Evolutionary conservation across 306 rosid genomes (phyloP).

Genomic region (Albizia julibrissin): DNA sequence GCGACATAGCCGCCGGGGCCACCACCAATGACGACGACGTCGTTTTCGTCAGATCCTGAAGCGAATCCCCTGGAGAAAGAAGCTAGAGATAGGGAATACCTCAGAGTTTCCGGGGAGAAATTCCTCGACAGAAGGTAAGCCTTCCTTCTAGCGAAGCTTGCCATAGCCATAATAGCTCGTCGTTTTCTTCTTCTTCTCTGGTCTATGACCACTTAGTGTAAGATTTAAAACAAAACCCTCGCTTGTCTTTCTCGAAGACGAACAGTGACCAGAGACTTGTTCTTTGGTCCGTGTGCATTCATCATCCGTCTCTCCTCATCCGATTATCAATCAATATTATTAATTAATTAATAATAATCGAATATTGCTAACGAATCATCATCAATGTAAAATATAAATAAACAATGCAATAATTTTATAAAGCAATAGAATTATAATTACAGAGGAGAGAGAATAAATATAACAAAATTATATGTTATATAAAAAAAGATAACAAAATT

Average conservation of each 20-base stretch:
- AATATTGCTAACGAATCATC: not conserved
- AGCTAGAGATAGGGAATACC: slow-evolving; percentile 50
- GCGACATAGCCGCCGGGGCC: slow-evolving; percentile 99
- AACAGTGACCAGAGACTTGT: not conserved
- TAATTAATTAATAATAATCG: not conserved
- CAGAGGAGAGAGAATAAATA: too few species aligned
- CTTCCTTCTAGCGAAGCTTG: slow-evolving; percentile 67
- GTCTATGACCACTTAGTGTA: not conserved
- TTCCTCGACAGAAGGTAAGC: slow-evolving; percentile 47
- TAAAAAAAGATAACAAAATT: too few species aligned
- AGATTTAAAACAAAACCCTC: slow-evolving; percentile 6
- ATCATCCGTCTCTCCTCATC: not conserved
- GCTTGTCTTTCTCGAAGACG: not conserved
- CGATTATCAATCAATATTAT: not conserved
- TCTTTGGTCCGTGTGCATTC: not conserved
- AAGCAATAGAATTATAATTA: not conserved
- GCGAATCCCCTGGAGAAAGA: slow-evolving; percentile 72
- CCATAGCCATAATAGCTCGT: slow-evolving; percentile 50
- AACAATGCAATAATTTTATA: not conserved
- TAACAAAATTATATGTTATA: too few species aligned
- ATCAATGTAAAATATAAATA: not conserved
- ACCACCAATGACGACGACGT: slow-evolving; percentile 96
- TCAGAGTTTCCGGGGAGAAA: slow-evolving; percentile 47
- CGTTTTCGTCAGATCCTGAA: slow-evolving; percentile 90
- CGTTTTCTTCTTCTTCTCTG: not conserved